Evolutionary conservation across 2,329 filamentous ascomycete species (phyloP).

Genomic region (Cercospora beticola): DNA sequence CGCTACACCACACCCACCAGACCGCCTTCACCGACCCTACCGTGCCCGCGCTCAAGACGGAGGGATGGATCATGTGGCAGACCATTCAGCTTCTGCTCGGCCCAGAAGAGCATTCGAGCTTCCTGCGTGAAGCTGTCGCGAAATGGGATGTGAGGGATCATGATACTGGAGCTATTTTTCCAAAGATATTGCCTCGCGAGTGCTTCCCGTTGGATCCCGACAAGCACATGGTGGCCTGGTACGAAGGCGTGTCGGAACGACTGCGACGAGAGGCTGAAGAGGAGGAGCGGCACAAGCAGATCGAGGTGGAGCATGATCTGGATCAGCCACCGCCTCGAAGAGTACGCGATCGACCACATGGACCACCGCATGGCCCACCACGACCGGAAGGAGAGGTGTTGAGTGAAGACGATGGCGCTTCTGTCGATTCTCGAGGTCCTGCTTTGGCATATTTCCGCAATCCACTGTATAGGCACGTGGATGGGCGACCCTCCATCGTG

Average conservation of each 20-base stretch:
- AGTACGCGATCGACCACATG: constrained; percentile 23
- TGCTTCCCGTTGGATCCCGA: constrained; percentile 72
- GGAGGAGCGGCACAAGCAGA: constrained; percentile 36
- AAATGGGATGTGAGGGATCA: constrained; percentile 75
- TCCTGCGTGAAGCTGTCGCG: constrained; percentile 75
- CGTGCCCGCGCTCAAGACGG: constrained; percentile 76
- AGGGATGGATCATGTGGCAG: constrained; percentile 91
- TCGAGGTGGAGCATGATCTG: constrained; percentile 30
- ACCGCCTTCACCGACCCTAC: constrained; percentile 68
- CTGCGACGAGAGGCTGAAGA: constrained; percentile 63
- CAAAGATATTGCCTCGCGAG: constrained; percentile 64
- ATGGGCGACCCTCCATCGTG: constrained; percentile 46
- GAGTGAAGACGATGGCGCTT: constrained; percentile 38
- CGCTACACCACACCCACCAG: constrained; percentile 52
- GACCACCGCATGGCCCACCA: constrained; percentile 16
- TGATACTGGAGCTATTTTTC: constrained; percentile 58
- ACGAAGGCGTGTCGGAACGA: constrained; percentile 70
- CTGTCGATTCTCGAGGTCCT: constrained; percentile 47
- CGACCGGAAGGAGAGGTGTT: constrained; percentile 28
- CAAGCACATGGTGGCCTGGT: constrained; percentile 80
- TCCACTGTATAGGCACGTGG: constrained; percentile 49
- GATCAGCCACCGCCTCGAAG: constrained; percentile 24
- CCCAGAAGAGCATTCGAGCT: constrained; percentile 82
- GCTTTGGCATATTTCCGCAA: constrained; percentile 52
- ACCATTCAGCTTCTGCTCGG: constrained; percentile 84